Evolutionary conservation across 2,329 filamentous ascomycete species (phyloP).

Genomic region (Fusarium sterilihyphosum): DNA sequence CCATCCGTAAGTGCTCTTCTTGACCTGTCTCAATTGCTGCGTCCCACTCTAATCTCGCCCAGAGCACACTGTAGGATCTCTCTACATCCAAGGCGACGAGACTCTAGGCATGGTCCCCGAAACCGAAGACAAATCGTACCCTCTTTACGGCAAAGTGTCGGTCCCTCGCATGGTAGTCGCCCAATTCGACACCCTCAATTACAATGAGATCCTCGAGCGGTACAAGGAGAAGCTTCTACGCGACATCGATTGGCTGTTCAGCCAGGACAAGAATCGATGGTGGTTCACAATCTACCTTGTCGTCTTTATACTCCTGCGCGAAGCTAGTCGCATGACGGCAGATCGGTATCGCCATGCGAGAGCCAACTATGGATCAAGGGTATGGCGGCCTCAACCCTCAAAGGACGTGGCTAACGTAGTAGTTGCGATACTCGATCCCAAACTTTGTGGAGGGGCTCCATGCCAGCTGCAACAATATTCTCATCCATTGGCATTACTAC

Average conservation of each 20-base stretch:
- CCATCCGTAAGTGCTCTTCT: slow-evolving; percentile 52
- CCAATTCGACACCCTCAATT: slow-evolving; percentile 57
- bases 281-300: slow-evolving; percentile 52
- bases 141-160: slow-evolving; percentile 51
- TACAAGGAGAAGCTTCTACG: slow-evolving; percentile 48
- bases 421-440: slow-evolving; percentile 53
- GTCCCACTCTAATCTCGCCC: neutral
- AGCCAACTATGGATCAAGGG: slow-evolving; percentile 48
- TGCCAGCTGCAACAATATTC: slow-evolving; percentile 56
- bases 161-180: slow-evolving; percentile 57
- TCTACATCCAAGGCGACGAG: slow-evolving; percentile 54
- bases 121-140: slow-evolving; percentile 49
- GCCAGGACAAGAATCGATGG: slow-evolving; percentile 44
- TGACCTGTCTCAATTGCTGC: neutral
- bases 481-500: slow-evolving; percentile 63
- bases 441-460: slow-evolving; percentile 57
- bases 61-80: slow-evolving; percentile 59
- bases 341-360: slow-evolving; percentile 57
- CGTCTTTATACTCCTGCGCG: slow-evolving; percentile 55
- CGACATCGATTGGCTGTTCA: slow-evolving; percentile 49
- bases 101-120: slow-evolving; percentile 53
- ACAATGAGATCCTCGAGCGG: slow-evolving; percentile 48
- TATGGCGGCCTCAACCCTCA: neutral
- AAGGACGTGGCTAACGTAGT: neutral
- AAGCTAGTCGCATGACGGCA: slow-evolving; percentile 52